Evolutionary conservation across 1,284 basidiomycete species (phyloP), one percentile per base, ranked within the genome.

Genomic region (Fomitopsis pinicola): DNA sequence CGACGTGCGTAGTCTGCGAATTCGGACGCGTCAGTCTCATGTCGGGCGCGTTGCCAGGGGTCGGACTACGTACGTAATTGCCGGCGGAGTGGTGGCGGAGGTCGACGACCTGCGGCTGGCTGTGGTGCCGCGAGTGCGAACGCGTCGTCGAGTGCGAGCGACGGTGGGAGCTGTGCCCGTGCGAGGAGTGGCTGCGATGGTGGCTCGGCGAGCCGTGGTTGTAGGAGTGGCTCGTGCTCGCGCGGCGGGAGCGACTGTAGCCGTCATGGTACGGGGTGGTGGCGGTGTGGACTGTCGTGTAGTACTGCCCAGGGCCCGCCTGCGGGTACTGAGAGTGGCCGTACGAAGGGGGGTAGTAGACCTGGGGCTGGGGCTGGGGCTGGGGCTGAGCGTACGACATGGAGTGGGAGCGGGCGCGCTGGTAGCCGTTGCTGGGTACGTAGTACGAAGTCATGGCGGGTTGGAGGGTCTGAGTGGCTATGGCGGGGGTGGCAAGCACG

Each of bases 131-230:
- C 62, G 46, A 42, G 50, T 64, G 48, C 42, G 55, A 33, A 22
- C 67, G 63, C 33, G 68, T 62, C 17, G 66, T 59, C 2, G 68
- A 69, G 9, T 67, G 67, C 14, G 68, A 68, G 52, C 68, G 68
- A 45, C 60, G 67, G 57, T 57, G 66, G 5, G 48, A 50, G 48
- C 59, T 56, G 54, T 42, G 30, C 8, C 59, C 50, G 62, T 42
- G 50, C 59, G 42, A 42, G 2, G 58, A 63, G 54, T 62, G 57
- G 12, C 60, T 58, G 44, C 65, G 42, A 42, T 60, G 60, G 67
- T 64, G 35, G 64, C 58, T 52, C 1, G 33, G 52, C 9, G 66
- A 10, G 64, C 64, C 62, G 61, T 62, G 55, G 33, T 48, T 55
- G 42, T 59, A 55, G 44, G 65, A 63, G 33, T 65, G 63, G 50